A percentile compares a stretch with the other conserved stretches of the same genome.
phyloP scores from a whole-genome alignment of 768 basidiomycete genomes.

The Hygrocybe coccinea region DNA sequence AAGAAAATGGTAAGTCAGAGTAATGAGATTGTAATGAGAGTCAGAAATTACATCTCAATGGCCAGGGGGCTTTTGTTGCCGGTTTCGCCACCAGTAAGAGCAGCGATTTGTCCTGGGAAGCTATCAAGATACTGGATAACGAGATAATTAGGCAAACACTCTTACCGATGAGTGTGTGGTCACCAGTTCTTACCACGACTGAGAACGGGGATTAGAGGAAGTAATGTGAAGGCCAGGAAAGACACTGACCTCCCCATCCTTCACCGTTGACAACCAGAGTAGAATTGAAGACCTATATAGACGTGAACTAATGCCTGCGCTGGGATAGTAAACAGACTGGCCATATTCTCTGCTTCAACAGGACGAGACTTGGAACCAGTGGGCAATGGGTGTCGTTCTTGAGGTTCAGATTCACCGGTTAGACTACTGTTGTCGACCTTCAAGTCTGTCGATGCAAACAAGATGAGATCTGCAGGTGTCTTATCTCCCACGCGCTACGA shows the following conservation, averaged over 20 bases:
- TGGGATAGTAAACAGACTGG: constrained; percentile 20
- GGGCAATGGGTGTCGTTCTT: constrained; percentile 48
- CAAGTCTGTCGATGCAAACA: constrained; percentile 57
- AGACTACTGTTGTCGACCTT: constrained; percentile 70
- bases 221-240: background rate
- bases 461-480: constrained; percentile 61
- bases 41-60: constrained; percentile 50
- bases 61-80: constrained; percentile 65
- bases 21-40: background rate
- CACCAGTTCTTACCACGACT: constrained; percentile 66
- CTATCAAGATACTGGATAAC: constrained; percentile 6
- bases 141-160: background rate
- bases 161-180: constrained; percentile 59
- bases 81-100: constrained; percentile 56
- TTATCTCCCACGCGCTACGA: constrained; percentile 61
- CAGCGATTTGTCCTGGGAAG: constrained; percentile 59
- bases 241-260: constrained; percentile 55
- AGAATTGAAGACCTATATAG: constrained; percentile 58
- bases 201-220: background rate
- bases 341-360: constrained; percentile 64
- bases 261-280: constrained; percentile 69
- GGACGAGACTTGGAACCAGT: constrained; percentile 45
- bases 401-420: constrained; percentile 67
- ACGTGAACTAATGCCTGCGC: background rate
- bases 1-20: constrained; percentile 3